phyloP scores from a whole-genome alignment of 768 basidiomycete species.

The Boletus insuetus region DNA sequence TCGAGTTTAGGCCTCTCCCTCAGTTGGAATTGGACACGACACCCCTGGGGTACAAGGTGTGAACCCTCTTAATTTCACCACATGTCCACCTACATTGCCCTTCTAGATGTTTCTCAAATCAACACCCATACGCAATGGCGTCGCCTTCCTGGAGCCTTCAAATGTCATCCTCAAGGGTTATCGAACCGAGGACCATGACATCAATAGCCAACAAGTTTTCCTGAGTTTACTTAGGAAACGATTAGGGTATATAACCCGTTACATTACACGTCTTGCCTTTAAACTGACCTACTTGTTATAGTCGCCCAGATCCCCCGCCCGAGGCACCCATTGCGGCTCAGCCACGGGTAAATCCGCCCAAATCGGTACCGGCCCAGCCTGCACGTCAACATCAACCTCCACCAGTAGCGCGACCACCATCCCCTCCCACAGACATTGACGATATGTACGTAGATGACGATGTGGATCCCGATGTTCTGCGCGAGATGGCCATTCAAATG shows the following conservation, averaged over 20 bases:
- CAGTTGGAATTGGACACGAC: constrained; percentile 72
- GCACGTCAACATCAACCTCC: constrained; percentile 11
- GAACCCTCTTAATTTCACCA: neutral
- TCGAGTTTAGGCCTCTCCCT: constrained; percentile 72
- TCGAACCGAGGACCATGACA: constrained; percentile 63
- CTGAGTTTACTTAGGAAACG: constrained; percentile 56
- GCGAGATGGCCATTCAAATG: constrained; percentile 20
- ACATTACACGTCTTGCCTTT: neutral
- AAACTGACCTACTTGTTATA: constrained; percentile 1
- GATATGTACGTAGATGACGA: constrained; percentile 28
- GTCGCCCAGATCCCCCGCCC: constrained; percentile 26
- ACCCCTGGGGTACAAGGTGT: constrained; percentile 79
- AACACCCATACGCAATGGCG: constrained; percentile 63
- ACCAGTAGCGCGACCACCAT: constrained; percentile 5
- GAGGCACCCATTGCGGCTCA: constrained; percentile 11
- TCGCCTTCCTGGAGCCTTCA: constrained; percentile 73
- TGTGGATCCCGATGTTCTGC: constrained; percentile 29
- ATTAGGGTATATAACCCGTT: constrained; percentile 55
- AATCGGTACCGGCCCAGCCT: constrained; percentile 18
- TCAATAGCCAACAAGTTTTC: constrained; percentile 56
- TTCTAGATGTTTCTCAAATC: constrained; percentile 67
- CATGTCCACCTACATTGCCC: neutral
- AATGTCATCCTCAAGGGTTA: constrained; percentile 61
- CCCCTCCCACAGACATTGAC: constrained; percentile 15
- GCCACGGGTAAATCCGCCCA: constrained; percentile 6